Base-by-base conservation (phyloP, 2,329 filamentous ascomycete species). In the Diaporthe aspalathi region DNA sequence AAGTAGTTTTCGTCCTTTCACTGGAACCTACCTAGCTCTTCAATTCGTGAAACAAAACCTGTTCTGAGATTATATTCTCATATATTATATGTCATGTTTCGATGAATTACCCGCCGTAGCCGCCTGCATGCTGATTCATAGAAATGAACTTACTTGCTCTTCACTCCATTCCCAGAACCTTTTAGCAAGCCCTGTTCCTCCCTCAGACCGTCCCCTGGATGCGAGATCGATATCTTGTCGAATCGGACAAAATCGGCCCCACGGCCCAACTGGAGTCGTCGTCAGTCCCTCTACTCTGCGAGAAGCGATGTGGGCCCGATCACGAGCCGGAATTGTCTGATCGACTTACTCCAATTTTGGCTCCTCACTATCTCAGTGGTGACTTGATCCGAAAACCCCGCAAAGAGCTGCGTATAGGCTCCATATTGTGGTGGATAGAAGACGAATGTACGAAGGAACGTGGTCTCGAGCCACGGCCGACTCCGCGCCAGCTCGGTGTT, bases 351-450 rank as follows among this genome's bases (percentile, higher is more conserved):
- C 68, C 68, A 70, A 16, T 52, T 53, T 7, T 54, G 40, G 22
- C n/a, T 22, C 22, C 49, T 68, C 14, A 54, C 49, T 8, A 16
- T 72, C 24, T 76, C 74, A 7, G 73, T 27, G 8, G 75, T 78
- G 12, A 80, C 70, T 3, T 80, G 77, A 1, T 76, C 75, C 0
- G 78, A 78, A 63, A 79, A 74, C 3, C 78, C 79, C 35, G 77
- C 77, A 62, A 74, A 82, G 4, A 82, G 68, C 73, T 80, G 77
- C 1, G 80, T 81, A 69, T 80, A 81, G 6, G 79, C 80, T 6
- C 80, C 80, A 45, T 70, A 17, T 57, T 68, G 5, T 22, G 63
- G 7, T 32, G 54, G 49, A 67, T 70, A 45, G 56, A 71, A 38
- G 6, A 72, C 27, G 11, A 72, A 56, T 3, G 50, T 56, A 1